Base-by-base conservation (phyloP, 2,329 filamentous ascomycete species). In the Lomentospora prolificans region DNA sequence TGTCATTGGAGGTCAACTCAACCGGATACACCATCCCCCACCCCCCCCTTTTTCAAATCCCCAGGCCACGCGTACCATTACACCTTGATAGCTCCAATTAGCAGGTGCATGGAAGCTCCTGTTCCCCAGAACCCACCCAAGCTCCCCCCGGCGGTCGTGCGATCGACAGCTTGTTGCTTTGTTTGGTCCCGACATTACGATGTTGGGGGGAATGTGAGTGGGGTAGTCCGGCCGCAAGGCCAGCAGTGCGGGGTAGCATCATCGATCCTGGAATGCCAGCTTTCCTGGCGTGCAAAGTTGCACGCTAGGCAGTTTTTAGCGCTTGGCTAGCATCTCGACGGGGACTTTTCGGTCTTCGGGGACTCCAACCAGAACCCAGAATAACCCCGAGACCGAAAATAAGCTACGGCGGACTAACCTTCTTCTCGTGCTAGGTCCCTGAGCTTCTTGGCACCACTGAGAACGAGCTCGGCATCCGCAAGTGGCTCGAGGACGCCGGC, bases 401-500 rank as follows among this genome's bases (percentile, higher is more conserved):
- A n/a, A n/a, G 8, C 39, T 25, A 41, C 27, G 12, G 51, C 27
- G 31, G 44, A 41, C 53, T 55, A 55, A 30, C 51, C 51, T 25
- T 50, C 39, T 46, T 33, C 46, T 53, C 39, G 52, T 58, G 61
- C 54, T 59, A 85, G 80, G 81, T 85, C 71, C 90, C 91, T 61
- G 82, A 82, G 66, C 82, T 99, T 65, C 84, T 96, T 66, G 94
- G 94, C 67, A 96, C 94, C 61, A 96, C 90, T 51, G 90, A 99
- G 81, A 97, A 97, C 74, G 94, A 99, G 81, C 89, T 99, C 60
- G 94, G 94, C 65, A 79, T 99, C 70, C 85, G 94, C 69, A 91
- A 95, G 76, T 99, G 94, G 92, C 86, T 99, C 64, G 94, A 97
- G 80, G 89, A 92, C 60, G 86, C 95, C 72, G 94, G 94, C 66